Conservation (phyloP, 768 basidiomycete genomes). For the Naganishia onofrii region DNA sequence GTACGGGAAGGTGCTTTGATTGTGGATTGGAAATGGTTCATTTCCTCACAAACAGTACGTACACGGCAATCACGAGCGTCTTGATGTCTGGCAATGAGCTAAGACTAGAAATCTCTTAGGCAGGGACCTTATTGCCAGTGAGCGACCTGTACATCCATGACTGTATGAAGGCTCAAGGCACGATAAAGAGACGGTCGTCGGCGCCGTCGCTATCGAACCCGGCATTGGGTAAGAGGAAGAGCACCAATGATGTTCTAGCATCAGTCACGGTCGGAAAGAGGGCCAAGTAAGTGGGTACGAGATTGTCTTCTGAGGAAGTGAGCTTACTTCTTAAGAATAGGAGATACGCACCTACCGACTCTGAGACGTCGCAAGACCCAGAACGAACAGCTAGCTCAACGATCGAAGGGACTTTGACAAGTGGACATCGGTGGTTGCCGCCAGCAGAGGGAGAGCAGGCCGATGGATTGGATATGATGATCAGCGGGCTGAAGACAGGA, state of each 20-base stretch:
- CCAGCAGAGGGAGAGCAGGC: conserved; percentile 20
- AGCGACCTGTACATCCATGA: neutral
- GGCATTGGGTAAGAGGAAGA: conserved; percentile 2
- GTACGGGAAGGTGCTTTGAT: neutral
- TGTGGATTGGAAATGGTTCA: conserved; percentile 1
- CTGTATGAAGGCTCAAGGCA: neutral
- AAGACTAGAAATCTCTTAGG: neutral
- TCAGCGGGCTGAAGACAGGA: conserved; percentile 39
- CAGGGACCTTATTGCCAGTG: neutral
- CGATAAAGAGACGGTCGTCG: neutral
- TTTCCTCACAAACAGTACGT: neutral
- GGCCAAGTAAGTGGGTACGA: neutral
- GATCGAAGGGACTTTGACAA: neutral
- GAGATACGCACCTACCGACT: conserved; percentile 17
- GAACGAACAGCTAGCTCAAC: neutral
- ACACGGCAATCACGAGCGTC: neutral
- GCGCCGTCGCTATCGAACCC: neutral
- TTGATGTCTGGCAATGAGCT: neutral
- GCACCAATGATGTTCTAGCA: neutral
- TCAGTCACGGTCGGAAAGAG: neutral
- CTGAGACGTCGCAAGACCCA: conserved; percentile 10
- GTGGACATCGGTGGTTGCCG: neutral
- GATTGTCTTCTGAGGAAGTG: too few species aligned
- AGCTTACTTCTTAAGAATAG: neutral
- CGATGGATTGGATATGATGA: conserved; percentile 47